Evolutionary conservation across 2,329 filamentous ascomycete genomes (phyloP).

Genomic region (Penicillium sp.): DNA sequence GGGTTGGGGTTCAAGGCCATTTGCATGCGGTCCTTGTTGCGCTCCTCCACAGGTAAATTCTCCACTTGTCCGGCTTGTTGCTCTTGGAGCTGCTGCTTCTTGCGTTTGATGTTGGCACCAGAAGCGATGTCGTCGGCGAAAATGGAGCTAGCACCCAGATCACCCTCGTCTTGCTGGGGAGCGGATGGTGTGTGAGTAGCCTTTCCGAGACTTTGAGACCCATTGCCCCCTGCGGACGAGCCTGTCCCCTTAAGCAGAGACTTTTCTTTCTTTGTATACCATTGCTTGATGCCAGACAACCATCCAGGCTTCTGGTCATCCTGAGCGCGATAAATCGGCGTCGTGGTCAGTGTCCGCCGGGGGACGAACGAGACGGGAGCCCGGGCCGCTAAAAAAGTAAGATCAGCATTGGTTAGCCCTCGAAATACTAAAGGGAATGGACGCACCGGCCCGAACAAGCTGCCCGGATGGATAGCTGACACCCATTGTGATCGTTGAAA

Average conservation of each 20-base stretch:
- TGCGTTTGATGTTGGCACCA: constrained; percentile 27
- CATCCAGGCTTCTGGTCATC: constrained; percentile 27
- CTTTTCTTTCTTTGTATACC: neutral
- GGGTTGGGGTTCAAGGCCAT: constrained; percentile 74
- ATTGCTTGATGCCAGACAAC: constrained; percentile 6
- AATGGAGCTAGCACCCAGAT: constrained; percentile 39
- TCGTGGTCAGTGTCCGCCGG: constrained; percentile 38
- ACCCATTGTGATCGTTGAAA: constrained; percentile 40
- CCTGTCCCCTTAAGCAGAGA: too few relatives aligned
- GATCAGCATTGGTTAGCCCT: neutral
- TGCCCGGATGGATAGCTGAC: constrained; percentile 38
- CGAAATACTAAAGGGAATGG: neutral
- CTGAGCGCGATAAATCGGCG: constrained; percentile 29
- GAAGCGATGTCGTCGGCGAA: constrained; percentile 39
- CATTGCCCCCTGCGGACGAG: too few relatives aligned
- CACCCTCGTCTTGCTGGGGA: constrained; percentile 35
- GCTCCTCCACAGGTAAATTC: constrained; percentile 28
- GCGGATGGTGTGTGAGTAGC: constrained; percentile 27
- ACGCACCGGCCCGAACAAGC: constrained; percentile 39
- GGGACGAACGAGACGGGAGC: constrained; percentile 33
- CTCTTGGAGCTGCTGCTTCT: constrained; percentile 13
- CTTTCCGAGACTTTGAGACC: constrained; percentile 24
- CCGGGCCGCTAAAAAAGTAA: constrained; percentile 26
- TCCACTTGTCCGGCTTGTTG: constrained; percentile 11
- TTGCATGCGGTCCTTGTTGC: constrained; percentile 56